phyloP scores from a whole-genome alignment of 352 stramenopile species.

The Phytophthora citricola region DNA sequence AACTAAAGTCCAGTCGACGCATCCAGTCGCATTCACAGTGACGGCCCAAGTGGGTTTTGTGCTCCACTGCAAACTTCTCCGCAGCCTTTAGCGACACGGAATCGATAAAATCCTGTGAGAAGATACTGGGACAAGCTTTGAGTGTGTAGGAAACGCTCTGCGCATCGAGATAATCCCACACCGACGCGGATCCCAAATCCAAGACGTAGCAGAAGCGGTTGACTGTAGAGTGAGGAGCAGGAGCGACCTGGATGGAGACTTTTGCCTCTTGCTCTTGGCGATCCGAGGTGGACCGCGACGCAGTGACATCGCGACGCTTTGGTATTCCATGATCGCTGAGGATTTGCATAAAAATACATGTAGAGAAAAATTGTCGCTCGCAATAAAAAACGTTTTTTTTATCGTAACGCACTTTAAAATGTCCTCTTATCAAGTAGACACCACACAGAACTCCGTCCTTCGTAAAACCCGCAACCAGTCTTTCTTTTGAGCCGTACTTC shows the following conservation, averaged over 20 bases:
- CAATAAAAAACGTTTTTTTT: not conserved
- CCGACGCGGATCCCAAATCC: slow-evolving; percentile 13
- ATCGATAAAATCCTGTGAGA: slow-evolving; percentile 15
- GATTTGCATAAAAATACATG: not conserved
- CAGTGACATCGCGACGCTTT: slow-evolving; percentile 4
- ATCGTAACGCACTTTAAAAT: no score
- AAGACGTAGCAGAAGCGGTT: slow-evolving; percentile 20
- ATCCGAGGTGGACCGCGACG: not conserved
- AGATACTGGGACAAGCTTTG: slow-evolving; percentile 5
- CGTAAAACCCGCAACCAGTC: not conserved
- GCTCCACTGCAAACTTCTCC: slow-evolving; percentile 17
- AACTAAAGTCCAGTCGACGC: slow-evolving; percentile 20
- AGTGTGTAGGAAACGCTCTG: slow-evolving; percentile 11
- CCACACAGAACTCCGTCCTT: not conserved
- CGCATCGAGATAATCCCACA: slow-evolving; percentile 19
- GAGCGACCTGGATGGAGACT: not conserved
- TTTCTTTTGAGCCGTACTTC: not conserved
- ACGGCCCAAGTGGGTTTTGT: slow-evolving; percentile 25
- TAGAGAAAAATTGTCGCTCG: not conserved
- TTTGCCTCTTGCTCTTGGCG: slow-evolving; percentile 21
- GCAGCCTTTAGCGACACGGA: slow-evolving; percentile 16
- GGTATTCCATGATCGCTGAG: not conserved
- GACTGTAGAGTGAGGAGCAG: not conserved
- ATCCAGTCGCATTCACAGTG: slow-evolving; percentile 33
- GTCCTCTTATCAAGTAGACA: not conserved